Percentiles rank a stretch among this genome's conserved stretches.
Conservation (phyloP, 106 monocot genomes). For the Chionographis japonica region DNA sequence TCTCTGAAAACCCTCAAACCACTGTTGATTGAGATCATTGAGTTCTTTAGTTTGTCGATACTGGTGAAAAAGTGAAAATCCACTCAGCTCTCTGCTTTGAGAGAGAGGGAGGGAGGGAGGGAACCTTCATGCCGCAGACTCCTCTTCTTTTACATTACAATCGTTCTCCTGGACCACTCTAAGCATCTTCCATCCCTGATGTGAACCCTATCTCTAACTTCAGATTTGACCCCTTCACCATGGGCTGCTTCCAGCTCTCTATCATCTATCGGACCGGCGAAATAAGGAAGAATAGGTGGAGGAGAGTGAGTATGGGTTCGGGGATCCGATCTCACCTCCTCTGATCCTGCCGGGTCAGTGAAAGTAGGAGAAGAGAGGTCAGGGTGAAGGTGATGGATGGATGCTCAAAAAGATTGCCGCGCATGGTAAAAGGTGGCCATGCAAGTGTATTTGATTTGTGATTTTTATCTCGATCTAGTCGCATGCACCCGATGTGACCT, state of each 20-base stretch:
- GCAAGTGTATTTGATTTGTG: too few species aligned
- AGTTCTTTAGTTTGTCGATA: too few species aligned
- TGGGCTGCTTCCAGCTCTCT: slow-evolving; percentile 9
- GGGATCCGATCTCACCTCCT: slow-evolving; percentile 34
- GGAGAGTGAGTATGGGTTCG: slow-evolving; percentile 8
- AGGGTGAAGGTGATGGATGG: not conserved
- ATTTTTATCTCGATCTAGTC: too few species aligned
- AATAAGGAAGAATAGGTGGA: slow-evolving; percentile 13
- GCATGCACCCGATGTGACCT: too few species aligned
- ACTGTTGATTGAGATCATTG: too few species aligned
- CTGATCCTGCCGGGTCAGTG: slow-evolving; percentile 15
- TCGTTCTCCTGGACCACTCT: not conserved
- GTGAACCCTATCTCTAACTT: not conserved
- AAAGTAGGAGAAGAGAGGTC: not conserved
- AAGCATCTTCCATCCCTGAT: not conserved
- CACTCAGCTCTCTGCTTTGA: too few species aligned
- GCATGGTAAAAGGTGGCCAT: too few species aligned
- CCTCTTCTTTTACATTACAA: slow-evolving; percentile 1
- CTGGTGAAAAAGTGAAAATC: too few species aligned
- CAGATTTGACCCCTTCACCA: not conserved
- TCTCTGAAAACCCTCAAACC: not conserved
- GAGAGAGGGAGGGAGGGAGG: too few species aligned
- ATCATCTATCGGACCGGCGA: slow-evolving; percentile 3
- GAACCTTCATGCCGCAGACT: not conserved
- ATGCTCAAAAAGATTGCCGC: too few species aligned